Evolutionary conservation across 2,329 filamentous ascomycete genomes (phyloP), one percentile per base, ranked within the genome.

Genomic region (Sclerotiophoma versabilis): DNA sequence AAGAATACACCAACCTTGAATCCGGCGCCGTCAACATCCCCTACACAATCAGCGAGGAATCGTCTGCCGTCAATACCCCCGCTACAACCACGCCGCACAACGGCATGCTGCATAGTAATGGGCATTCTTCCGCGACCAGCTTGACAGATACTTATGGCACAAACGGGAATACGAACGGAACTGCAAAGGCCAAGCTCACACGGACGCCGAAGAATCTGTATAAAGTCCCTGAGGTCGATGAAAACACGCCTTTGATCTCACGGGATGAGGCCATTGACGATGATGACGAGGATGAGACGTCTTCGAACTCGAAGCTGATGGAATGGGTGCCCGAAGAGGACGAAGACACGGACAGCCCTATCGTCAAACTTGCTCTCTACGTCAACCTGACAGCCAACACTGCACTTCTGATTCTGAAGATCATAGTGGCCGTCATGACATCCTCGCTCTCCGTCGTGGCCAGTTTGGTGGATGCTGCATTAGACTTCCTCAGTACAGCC

Each of bases 291-390:
- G 74, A 76, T 19, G 63, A 71, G 48, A 82, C 82, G 10, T 52
- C 53, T 6, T 46, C 44, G 14, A 64, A 65, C 19, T 63, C 63
- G 2, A 81, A 88, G 52, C 84, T 92, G 34, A 89, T 88, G 7
- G 88, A 86, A 73, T 83, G 90, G 49, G 88, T 90, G 36, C 75
- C 77, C 0, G 82, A 85, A 53, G 89, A 92, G 60, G 88, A 88
- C 52, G 83, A 92, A 2, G 89, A 92, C 68, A 91, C 87, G 59
- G 82, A 87, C 41, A 87, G 88, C 54, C 86, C 84, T 14, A 85
- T 96, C 42, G 92, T 97, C 42, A 89, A 87, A n/a, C 70, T 95
- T 17, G 93, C 93, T 34, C 95, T 98, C 66, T 93, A 92, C 73
- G 78, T 96, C 73, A 96, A 96, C 71, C 84, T 96, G 42, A 76